These are phyloP conservation scores for Musa troglodytarum DNA, from an alignment of 176 grass and related monocot species.

Conservation along the genomic window DNA sequence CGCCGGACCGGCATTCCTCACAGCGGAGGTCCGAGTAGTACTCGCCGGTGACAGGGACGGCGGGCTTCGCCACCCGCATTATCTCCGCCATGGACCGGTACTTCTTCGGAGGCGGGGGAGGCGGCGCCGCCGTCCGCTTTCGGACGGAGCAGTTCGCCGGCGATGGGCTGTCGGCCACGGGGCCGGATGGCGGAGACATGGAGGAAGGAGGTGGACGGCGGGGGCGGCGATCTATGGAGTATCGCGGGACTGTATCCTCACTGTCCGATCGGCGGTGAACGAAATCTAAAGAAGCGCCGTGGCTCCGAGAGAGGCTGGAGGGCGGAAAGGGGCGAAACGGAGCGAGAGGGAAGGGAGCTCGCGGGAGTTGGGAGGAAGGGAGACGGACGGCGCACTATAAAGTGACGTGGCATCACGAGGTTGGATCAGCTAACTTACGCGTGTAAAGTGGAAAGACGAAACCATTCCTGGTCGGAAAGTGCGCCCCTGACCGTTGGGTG, in stretches of 20 bases:
- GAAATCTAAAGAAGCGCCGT: too few species aligned
- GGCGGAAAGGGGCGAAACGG: not conserved
- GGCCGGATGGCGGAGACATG: conserved; percentile 21
- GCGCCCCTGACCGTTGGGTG: not conserved
- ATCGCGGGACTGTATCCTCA: not conserved
- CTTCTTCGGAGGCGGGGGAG: conserved; percentile 36
- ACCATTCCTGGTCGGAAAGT: not conserved
- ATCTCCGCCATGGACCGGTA: conserved; percentile 60
- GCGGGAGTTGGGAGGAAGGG: not conserved
- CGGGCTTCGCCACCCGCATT: conserved; percentile 39
- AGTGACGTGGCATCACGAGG: not conserved
- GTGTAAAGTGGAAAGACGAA: not conserved
- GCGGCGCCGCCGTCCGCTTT: conserved; percentile 70
- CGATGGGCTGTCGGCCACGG: not conserved
- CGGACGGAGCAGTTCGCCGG: conserved; percentile 14
- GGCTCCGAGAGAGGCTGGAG: not conserved
- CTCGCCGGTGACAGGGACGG: conserved; percentile 1
- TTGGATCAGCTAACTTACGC: not conserved
- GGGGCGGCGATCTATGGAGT: conserved; percentile 10
- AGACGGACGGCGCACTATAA: not conserved
- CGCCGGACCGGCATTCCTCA: conserved; percentile 71
- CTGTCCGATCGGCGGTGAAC: not conserved
- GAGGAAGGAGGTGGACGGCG: conserved; percentile 20
- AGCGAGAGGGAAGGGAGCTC: not conserved
- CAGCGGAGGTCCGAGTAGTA: conserved; percentile 37